A percentile compares a stretch with the other conserved stretches of the same genome.
phyloP scores from a whole-genome alignment of 1,139 yeast genomes.

The Debaryomycetaceae sp. region DNA sequence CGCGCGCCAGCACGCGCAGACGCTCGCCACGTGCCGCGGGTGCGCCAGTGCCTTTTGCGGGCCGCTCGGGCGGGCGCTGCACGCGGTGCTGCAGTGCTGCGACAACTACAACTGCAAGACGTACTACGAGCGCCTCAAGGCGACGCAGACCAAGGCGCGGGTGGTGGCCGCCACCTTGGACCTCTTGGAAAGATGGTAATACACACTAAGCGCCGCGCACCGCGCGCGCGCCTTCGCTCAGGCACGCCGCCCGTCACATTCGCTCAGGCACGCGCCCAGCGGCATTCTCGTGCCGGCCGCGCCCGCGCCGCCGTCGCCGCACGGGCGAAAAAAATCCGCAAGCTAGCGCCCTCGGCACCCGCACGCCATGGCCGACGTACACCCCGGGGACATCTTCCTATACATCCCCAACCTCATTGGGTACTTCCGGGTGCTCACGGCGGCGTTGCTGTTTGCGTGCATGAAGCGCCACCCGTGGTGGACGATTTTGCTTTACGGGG shows the following conservation, averaged over 20 bases:
- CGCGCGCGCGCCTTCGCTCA: too few species aligned
- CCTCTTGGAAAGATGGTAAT: slow-evolving; percentile 5
- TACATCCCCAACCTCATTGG: slow-evolving; percentile 93
- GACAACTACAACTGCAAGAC: slow-evolving; percentile 6
- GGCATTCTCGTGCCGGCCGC: too few species aligned
- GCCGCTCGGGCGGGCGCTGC: slow-evolving; percentile 1
- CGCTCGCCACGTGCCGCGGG: slow-evolving; percentile 1
- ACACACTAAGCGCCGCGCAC: too few species aligned
- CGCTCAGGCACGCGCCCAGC: too few species aligned
- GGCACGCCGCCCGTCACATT: too few species aligned
- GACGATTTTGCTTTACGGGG: slow-evolving; percentile 73
- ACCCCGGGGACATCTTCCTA: slow-evolving; percentile 49
- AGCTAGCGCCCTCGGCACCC: slow-evolving; percentile 1
- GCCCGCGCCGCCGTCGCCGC: too few species aligned
- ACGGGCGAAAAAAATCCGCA: slow-evolving; percentile 1
- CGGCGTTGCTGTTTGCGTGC: slow-evolving; percentile 69
- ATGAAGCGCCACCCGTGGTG: slow-evolving; percentile 82
- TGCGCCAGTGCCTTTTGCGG: slow-evolving; percentile 4
- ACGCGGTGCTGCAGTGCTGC: slow-evolving; percentile 4
- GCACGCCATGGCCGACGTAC: neutral
- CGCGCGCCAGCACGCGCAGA: too few species aligned
- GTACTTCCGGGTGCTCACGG: slow-evolving; percentile 75
- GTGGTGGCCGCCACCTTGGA: neutral
- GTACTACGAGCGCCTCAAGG: slow-evolving; percentile 5
- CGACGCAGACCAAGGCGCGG: slow-evolving; percentile 1